Evolutionary conservation across 257 asterid species (phyloP).

Genomic region (Solanum chilense): DNA sequence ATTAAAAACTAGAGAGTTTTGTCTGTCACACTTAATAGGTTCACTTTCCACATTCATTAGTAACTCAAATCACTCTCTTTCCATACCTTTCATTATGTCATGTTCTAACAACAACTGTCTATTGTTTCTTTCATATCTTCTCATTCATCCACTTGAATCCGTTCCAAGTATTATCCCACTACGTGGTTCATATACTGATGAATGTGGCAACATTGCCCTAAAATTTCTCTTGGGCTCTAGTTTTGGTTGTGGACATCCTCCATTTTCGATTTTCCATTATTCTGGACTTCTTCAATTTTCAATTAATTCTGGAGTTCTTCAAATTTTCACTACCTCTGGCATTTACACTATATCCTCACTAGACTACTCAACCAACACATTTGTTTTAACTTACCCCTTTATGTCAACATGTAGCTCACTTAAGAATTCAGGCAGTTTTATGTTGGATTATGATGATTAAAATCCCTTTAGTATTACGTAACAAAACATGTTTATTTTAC

Average conservation of each 20-base stretch:
- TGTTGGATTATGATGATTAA: too few relatives aligned
- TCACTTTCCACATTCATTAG: neutral
- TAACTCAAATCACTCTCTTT: neutral
- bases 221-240: slow-evolving; percentile 53
- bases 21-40: neutral
- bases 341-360: slow-evolving; percentile 35
- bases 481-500: too few relatives aligned
- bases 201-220: slow-evolving; percentile 30
- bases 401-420: too few relatives aligned
- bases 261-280: slow-evolving; percentile 25
- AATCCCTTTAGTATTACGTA: too few relatives aligned
- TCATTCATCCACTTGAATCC: slow-evolving; percentile 10
- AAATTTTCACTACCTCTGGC: slow-evolving; percentile 32
- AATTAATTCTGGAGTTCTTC: slow-evolving; percentile 12
- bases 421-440: too few relatives aligned
- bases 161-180: slow-evolving; percentile 37
- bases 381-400: neutral
- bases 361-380: slow-evolving; percentile 34
- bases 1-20: neutral
- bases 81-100: slow-evolving; percentile 4
- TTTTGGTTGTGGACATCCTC: slow-evolving; percentile 51
- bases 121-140: neutral
- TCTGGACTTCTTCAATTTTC: slow-evolving; percentile 28
- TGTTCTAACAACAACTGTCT: neutral
- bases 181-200: slow-evolving; percentile 25